Evolutionary conservation across 768 basidiomycete genomes (phyloP).

Genomic region (Calocybe indica): DNA sequence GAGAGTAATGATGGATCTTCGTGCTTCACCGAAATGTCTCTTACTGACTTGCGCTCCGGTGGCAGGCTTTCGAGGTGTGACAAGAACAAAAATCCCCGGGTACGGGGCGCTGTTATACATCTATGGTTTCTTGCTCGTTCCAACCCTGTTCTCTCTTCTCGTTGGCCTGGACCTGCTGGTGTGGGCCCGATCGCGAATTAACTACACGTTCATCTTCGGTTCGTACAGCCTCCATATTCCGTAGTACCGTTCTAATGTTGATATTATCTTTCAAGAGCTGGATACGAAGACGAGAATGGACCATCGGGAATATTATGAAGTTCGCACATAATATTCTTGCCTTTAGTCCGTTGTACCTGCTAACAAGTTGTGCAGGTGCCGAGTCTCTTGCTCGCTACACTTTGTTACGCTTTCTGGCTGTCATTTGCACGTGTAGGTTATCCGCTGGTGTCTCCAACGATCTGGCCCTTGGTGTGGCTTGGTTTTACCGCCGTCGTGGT

Average conservation of each 20-base stretch:
- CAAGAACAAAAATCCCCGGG: conserved; percentile 49
- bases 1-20: conserved; percentile 33
- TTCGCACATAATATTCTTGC: conserved; percentile 14
- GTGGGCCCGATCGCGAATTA: conserved; percentile 75
- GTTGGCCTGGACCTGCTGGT: conserved; percentile 81
- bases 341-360: neutral
- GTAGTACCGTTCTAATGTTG: neutral
- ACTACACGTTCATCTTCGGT: conserved; percentile 94
- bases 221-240: conserved; percentile 16
- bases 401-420: conserved; percentile 81
- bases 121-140: conserved; percentile 71
- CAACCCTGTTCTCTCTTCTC: conserved; percentile 67
- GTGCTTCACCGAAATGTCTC: neutral
- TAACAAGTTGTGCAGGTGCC: conserved; percentile 51
- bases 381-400: conserved; percentile 64
- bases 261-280: conserved; percentile 42
- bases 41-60: neutral
- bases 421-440: conserved; percentile 65
- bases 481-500: conserved; percentile 50
- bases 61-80: conserved; percentile 50
- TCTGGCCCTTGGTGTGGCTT: conserved; percentile 85
- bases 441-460: conserved; percentile 50
- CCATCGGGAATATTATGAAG: conserved; percentile 64
- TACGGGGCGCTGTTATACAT: conserved; percentile 75
- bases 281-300: conserved; percentile 69